Conservation (phyloP, 805 yeast species). For the Monosporozyma unispora region DNA sequence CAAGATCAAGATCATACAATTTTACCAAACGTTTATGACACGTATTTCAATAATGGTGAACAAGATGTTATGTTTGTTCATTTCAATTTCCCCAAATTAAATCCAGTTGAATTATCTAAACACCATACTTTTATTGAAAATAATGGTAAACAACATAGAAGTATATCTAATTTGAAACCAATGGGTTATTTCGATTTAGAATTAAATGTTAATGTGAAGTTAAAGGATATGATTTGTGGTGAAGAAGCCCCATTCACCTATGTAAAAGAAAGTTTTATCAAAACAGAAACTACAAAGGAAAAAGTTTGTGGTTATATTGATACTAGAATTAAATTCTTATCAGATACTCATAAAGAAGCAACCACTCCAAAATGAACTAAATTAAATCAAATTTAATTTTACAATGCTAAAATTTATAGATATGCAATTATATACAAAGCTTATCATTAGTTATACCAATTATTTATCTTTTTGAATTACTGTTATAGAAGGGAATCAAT, state of each 20-base stretch:
- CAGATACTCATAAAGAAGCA: constrained; percentile 18
- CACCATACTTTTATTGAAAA: constrained; percentile 12
- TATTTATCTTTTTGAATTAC: neutral
- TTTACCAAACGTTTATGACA: neutral
- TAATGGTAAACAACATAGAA: constrained; percentile 10
- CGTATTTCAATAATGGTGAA: constrained; percentile 1
- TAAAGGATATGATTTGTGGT: constrained; percentile 6
- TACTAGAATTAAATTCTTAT: constrained; percentile 14
- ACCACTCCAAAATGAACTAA: neutral
- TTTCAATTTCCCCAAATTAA: constrained; percentile 34
- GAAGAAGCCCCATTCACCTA: constrained; percentile 4
- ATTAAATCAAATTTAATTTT: too few relatives aligned
- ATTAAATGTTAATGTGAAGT: constrained; percentile 7
- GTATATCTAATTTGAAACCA: constrained; percentile 11
- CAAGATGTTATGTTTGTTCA: constrained; percentile 31
- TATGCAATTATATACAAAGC: neutral
- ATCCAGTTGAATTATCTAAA: constrained; percentile 26
- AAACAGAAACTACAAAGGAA: constrained; percentile 8
- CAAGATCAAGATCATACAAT: constrained; percentile 1
- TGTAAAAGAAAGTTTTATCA: constrained; percentile 9
- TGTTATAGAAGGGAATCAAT: constrained; percentile 36
- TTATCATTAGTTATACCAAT: neutral
- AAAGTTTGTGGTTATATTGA: constrained; percentile 21
- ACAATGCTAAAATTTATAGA: neutral
- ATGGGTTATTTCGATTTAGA: constrained; percentile 22